phyloP scores from a whole-genome alignment of 2,329 filamentous ascomycete species.

The Grosmannia penicillata region DNA sequence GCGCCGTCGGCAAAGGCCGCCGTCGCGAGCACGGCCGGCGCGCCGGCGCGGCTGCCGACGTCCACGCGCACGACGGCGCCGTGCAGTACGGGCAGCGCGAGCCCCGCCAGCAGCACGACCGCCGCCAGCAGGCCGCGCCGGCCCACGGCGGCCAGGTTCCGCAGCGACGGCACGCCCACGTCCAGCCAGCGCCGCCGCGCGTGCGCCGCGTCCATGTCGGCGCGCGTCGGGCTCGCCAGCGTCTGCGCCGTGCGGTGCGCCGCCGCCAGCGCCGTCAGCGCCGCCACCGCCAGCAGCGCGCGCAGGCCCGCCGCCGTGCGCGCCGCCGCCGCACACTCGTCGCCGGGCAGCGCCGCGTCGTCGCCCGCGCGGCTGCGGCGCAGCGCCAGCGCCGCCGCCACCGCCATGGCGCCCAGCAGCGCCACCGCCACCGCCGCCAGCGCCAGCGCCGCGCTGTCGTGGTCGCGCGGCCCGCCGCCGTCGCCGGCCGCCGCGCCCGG shows the following conservation, averaged over 20 bases:
- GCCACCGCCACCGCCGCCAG: slow-evolving; percentile 22
- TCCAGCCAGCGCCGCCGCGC: slow-evolving; percentile 31
- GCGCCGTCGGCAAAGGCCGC: slow-evolving; percentile 21
- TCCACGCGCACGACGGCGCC: slow-evolving; percentile 12
- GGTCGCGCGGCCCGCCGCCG: slow-evolving; percentile 29
- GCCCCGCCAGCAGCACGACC: slow-evolving; percentile 11
- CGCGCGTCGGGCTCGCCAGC: slow-evolving; percentile 34
- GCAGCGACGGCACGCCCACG: slow-evolving; percentile 36
- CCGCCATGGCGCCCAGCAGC: slow-evolving; percentile 16
- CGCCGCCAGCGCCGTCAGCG: slow-evolving; percentile 27
- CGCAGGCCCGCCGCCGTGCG: slow-evolving; percentile 26
- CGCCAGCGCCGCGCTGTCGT: slow-evolving; percentile 23
- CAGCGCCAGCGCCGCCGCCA: too few relatives aligned
- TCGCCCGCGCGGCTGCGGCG: too few relatives aligned
- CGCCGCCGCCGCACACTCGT: slow-evolving; percentile 21
- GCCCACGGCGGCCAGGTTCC: slow-evolving; percentile 23
- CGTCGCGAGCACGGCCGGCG: slow-evolving; percentile 21
- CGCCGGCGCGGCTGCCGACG: slow-evolving; percentile 10
- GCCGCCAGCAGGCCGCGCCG: slow-evolving; percentile 13
- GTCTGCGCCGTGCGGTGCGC: slow-evolving; percentile 38
- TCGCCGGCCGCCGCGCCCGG: slow-evolving; percentile 28
- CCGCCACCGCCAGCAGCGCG: slow-evolving; percentile 28
- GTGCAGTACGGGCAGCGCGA: slow-evolving; percentile 4
- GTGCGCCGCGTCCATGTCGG: slow-evolving; percentile 32
- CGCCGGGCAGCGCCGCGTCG: slow-evolving; percentile 17